Evolutionary conservation across 768 basidiomycete species (phyloP).

Genomic region (Agaricus subrufescens): DNA sequence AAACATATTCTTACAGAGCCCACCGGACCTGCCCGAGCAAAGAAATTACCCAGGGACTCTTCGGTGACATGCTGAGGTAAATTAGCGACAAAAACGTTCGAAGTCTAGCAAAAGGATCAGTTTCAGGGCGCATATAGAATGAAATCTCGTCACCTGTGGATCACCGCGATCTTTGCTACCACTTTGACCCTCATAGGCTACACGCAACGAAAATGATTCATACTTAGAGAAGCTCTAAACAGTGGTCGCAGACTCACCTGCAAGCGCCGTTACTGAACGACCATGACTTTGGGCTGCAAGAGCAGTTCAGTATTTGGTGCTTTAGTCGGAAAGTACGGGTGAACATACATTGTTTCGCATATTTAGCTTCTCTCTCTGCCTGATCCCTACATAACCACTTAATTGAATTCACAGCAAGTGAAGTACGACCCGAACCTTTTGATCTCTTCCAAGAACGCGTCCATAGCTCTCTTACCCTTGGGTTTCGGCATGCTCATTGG

Average conservation of each 20-base stretch:
- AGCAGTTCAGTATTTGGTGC: not conserved
- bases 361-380: constrained; percentile 83
- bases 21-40: constrained; percentile 89
- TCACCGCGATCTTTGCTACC: constrained; percentile 89
- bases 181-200: constrained; percentile 85
- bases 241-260: constrained; percentile 27
- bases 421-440: constrained; percentile 54
- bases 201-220: not conserved
- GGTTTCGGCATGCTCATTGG: constrained; percentile 55
- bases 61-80: constrained; percentile 86
- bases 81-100: constrained; percentile 95
- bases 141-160: constrained; percentile 56
- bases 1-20: constrained; percentile 63
- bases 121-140: not conserved
- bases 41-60: constrained; percentile 80
- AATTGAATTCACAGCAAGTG: not conserved
- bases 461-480: constrained; percentile 96
- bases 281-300: constrained; percentile 36
- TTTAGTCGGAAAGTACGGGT: not conserved
- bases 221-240: not conserved
- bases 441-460: constrained; percentile 92
- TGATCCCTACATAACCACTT: constrained; percentile 63
- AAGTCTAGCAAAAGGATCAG: constrained; percentile 52
- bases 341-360: constrained; percentile 57
- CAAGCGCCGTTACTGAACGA: constrained; percentile 86